A percentile compares a stretch with the other conserved stretches of the same genome.
phyloP scores from a whole-genome alignment of 352 stramenopile species.

The Phytophthora pistaciae region DNA sequence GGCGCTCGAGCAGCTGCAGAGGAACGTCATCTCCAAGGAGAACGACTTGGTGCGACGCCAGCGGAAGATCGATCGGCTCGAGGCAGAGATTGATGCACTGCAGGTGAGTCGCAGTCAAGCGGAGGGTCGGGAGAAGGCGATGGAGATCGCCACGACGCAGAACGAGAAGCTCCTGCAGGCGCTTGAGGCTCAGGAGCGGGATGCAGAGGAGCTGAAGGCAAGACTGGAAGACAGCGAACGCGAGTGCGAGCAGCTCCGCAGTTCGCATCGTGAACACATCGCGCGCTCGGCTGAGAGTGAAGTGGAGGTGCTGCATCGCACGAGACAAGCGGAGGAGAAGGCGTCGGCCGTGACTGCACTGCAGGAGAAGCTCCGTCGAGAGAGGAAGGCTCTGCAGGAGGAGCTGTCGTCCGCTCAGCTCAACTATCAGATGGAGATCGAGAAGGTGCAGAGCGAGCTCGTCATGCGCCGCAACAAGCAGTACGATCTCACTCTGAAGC shows the following conservation, averaged over 20 bases:
- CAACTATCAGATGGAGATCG: constrained; percentile 66
- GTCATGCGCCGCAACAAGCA: constrained; percentile 80
- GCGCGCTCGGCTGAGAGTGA: constrained; percentile 51
- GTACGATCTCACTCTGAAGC: constrained; percentile 78
- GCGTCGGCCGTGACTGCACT: constrained; percentile 39
- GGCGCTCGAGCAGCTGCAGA: constrained; percentile 72
- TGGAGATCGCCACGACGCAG: constrained; percentile 81
- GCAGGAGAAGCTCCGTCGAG: constrained; percentile 65
- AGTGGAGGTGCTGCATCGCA: constrained; percentile 59
- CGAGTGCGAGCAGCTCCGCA: constrained; percentile 55
- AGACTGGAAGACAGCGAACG: constrained; percentile 33
- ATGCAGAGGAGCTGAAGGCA: constrained; percentile 33
- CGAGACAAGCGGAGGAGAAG: constrained; percentile 55
- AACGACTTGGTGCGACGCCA: constrained; percentile 65
- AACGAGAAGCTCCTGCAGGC: constrained; percentile 76
- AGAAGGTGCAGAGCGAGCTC: constrained; percentile 75
- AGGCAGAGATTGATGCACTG: constrained; percentile 64
- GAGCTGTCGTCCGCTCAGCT: constrained; percentile 54
- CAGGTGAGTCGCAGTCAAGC: constrained; percentile 60
- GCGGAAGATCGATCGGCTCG: constrained; percentile 63
- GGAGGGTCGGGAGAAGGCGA: constrained; percentile 68
- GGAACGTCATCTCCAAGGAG: constrained; percentile 59
- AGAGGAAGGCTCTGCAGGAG: constrained; percentile 54
- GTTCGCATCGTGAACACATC: constrained; percentile 21
- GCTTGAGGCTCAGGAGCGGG: constrained; percentile 64